A percentile compares a stretch with the other conserved stretches of the same genome.
Conservation (phyloP, 2,329 filamentous ascomycete genomes). For the Eurotiales sp. region DNA sequence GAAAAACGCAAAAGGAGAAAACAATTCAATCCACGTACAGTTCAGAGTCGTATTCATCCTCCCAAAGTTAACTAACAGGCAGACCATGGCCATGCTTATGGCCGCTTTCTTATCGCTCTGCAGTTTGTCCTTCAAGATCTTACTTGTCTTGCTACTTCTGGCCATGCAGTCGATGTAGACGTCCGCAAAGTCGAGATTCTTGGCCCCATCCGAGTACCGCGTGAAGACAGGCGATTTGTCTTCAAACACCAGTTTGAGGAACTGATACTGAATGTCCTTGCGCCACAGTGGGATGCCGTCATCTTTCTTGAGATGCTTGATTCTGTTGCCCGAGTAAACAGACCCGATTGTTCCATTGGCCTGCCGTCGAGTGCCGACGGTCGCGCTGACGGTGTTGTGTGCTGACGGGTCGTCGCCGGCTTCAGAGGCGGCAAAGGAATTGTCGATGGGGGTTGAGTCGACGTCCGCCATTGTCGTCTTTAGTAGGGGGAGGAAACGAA, state of each 20-base stretch:
- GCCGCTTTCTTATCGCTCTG: slow-evolving; percentile 86
- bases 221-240: slow-evolving; percentile 71
- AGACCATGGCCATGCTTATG: slow-evolving; percentile 99
- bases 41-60: slow-evolving; percentile 99
- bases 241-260: slow-evolving; percentile 60
- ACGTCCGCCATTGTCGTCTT: slow-evolving; percentile 30
- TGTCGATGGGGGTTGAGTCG: slow-evolving; percentile 31
- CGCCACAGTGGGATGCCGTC: slow-evolving; percentile 64
- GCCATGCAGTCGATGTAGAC: slow-evolving; percentile 99
- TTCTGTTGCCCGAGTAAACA: slow-evolving; percentile 65
- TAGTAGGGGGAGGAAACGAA: not conserved
- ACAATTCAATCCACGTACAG: slow-evolving; percentile 55
- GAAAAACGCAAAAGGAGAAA: not conserved
- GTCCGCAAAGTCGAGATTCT: slow-evolving; percentile 77
- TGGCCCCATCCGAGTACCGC: slow-evolving; percentile 79
- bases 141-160: slow-evolving; percentile 97
- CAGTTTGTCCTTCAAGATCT: slow-evolving; percentile 94
- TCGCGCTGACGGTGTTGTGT: slow-evolving; percentile 35
- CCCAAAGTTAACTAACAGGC: slow-evolving; percentile 91
- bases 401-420: slow-evolving; percentile 30
- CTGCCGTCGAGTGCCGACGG: slow-evolving; percentile 55
- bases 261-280: slow-evolving; percentile 65
- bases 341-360: slow-evolving; percentile 63
- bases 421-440: slow-evolving; percentile 34
- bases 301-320: slow-evolving; percentile 64